These are phyloP conservation scores for Craterostigma plantagineum DNA, from an alignment of 257 asterid genomes.

Conservation along the genomic window DNA sequence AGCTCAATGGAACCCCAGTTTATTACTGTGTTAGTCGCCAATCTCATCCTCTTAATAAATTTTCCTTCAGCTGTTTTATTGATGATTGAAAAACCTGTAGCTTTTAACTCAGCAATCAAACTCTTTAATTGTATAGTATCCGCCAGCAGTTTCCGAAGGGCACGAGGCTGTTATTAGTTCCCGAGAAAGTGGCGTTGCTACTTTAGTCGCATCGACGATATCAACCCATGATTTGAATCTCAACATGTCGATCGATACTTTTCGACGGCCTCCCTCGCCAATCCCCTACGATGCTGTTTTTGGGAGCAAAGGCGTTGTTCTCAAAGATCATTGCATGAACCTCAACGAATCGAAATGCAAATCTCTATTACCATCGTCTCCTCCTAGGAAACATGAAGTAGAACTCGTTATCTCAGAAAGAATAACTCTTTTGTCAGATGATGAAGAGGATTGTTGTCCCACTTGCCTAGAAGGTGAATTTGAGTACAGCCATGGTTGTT, in stretches of 20 bases:
- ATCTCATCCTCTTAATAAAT: not conserved
- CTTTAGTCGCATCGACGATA: slow-evolving; percentile 18
- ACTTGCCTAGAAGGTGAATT: slow-evolving; percentile 70
- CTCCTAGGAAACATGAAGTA: slow-evolving; percentile 16
- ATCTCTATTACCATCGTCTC: slow-evolving; percentile 20
- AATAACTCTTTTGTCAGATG: slow-evolving; percentile 11
- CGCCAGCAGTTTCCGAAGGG: slow-evolving; percentile 23
- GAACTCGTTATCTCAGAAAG: slow-evolving; percentile 21
- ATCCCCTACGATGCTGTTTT: slow-evolving; percentile 33
- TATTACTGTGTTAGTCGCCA: slow-evolving; percentile 45
- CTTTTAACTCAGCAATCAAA: not conserved
- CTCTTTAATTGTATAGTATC: slow-evolving; percentile 29
- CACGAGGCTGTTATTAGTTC: slow-evolving; percentile 25
- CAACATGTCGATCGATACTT: slow-evolving; percentile 34
- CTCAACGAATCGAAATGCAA: slow-evolving; percentile 21
- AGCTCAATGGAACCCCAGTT: slow-evolving; percentile 52
- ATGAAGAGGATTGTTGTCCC: slow-evolving; percentile 57
- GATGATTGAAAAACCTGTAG: not conserved
- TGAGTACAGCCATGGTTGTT: slow-evolving; percentile 10
- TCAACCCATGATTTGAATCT: slow-evolving; percentile 22
- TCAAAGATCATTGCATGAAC: slow-evolving; percentile 9
- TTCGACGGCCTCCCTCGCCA: slow-evolving; percentile 32
- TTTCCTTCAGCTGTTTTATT: no score
- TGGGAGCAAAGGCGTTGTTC: slow-evolving; percentile 17
- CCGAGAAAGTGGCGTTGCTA: slow-evolving; percentile 19